Conservation (phyloP, 2,329 filamentous ascomycete species). For the Aureobasidium pullulans region DNA sequence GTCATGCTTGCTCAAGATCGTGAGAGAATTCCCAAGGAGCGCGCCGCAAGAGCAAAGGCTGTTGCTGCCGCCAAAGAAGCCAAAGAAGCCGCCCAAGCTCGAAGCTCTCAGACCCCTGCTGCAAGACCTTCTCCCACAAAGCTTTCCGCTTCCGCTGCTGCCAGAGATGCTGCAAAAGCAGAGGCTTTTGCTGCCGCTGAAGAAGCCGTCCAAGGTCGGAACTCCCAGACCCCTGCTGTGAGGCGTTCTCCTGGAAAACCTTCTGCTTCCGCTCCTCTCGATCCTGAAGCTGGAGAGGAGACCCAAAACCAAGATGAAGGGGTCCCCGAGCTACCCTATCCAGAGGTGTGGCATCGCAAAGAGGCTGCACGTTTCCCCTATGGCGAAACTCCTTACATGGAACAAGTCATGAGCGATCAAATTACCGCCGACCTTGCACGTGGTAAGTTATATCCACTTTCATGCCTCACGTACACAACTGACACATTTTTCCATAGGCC, state of each 20-base stretch:
- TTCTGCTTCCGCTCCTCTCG: neutral
- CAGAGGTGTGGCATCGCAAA: conserved; percentile 25
- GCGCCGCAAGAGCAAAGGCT: neutral
- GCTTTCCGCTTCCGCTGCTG: neutral
- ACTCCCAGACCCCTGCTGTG: no score
- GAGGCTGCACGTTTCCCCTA: conserved; percentile 26
- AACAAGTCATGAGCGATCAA: conserved; percentile 21
- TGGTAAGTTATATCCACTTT: conserved; percentile 16
- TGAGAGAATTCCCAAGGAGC: neutral
- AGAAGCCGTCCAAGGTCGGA: no score
- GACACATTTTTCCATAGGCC: neutral
- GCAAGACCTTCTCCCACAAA: neutral
- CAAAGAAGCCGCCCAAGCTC: no score
- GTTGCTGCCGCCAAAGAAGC: neutral
- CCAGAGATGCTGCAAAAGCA: neutral
- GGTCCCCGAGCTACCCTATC: conserved; percentile 18
- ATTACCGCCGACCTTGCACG: conserved; percentile 24
- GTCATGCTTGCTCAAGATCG: neutral
- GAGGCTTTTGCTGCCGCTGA: no score
- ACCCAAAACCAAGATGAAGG: no score
- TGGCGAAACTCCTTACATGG: conserved; percentile 26
- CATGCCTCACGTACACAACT: neutral
- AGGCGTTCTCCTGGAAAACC: neutral
- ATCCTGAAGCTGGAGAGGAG: neutral
- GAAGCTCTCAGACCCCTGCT: no score